Evolutionary conservation across 2,329 filamentous ascomycete species (phyloP).

Genomic region (Aureobasidium mangrovei): DNA sequence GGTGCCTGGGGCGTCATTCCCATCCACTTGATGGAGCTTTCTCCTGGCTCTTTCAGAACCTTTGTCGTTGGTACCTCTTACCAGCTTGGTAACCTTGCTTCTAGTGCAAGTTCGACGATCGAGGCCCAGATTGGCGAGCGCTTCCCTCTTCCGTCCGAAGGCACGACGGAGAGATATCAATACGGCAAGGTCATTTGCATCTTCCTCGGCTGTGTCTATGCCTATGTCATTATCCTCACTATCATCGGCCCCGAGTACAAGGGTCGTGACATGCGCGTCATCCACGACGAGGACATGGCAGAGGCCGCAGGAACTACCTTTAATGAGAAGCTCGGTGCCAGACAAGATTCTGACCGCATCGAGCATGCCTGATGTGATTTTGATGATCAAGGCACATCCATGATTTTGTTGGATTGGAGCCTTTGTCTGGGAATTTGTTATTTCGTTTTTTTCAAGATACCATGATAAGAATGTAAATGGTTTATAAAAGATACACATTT

Average conservation of each 20-base stretch:
- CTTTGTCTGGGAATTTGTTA: neutral
- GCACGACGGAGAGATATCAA: slow-evolving; percentile 29
- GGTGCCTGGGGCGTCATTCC: slow-evolving; percentile 33
- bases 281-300: slow-evolving; percentile 24
- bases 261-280: slow-evolving; percentile 26
- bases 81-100: slow-evolving; percentile 33
- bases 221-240: slow-evolving; percentile 53
- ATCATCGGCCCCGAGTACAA: slow-evolving; percentile 50
- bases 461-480: neutral
- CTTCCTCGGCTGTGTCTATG: slow-evolving; percentile 79
- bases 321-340: neutral
- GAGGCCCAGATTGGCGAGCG: slow-evolving; percentile 34
- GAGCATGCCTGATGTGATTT: neutral
- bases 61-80: slow-evolving; percentile 31
- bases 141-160: slow-evolving; percentile 30
- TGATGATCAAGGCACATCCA: no score
- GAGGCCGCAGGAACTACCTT: slow-evolving; percentile 21
- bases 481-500: neutral
- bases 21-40: slow-evolving; percentile 31
- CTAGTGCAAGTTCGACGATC: slow-evolving; percentile 36
- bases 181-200: slow-evolving; percentile 36
- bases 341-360: neutral
- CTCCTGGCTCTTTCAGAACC: slow-evolving; percentile 28
- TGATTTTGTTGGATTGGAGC: neutral
- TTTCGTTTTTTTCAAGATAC: neutral